Conservation (phyloP, 2,329 filamentous ascomycete genomes). For the Botryosphaeria dothidea region DNA sequence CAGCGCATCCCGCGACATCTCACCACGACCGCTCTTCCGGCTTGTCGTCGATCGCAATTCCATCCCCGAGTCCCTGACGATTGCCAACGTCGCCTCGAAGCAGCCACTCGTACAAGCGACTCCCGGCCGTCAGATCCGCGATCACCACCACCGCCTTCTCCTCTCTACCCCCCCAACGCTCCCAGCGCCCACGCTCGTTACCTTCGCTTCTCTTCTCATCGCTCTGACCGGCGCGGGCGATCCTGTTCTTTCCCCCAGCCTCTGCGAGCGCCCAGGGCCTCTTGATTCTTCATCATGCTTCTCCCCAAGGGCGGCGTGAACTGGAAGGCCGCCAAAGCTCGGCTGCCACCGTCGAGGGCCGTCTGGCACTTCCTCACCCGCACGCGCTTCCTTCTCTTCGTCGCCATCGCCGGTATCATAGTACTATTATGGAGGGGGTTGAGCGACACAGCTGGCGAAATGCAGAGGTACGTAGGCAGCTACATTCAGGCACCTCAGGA, state of each 20-base stretch:
- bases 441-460: constrained; percentile 75
- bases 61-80: background rate
- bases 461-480: constrained; percentile 73
- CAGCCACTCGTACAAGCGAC: background rate
- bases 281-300: constrained; percentile 62
- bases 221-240: constrained; percentile 25
- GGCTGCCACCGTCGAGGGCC: constrained; percentile 75
- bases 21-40: background rate
- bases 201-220: constrained; percentile 11
- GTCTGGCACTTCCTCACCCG: constrained; percentile 64
- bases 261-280: constrained; percentile 9
- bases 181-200: constrained; percentile 19
- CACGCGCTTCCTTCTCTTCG: constrained; percentile 74
- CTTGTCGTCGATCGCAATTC: constrained; percentile 11
- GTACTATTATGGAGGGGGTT: constrained; percentile 88
- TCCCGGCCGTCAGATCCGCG: background rate
- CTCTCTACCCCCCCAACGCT: constrained; percentile 1
- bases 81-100: constrained; percentile 12
- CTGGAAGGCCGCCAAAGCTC: constrained; percentile 86
- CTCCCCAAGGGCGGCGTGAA: constrained; percentile 85
- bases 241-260: constrained; percentile 19
- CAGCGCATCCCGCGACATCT: background rate
- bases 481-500: background rate
- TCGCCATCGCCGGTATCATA: constrained; percentile 69
- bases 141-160: constrained; percentile 10